Conservation (phyloP, 1,139 yeast species). For the Yamadazyma taylorii region DNA sequence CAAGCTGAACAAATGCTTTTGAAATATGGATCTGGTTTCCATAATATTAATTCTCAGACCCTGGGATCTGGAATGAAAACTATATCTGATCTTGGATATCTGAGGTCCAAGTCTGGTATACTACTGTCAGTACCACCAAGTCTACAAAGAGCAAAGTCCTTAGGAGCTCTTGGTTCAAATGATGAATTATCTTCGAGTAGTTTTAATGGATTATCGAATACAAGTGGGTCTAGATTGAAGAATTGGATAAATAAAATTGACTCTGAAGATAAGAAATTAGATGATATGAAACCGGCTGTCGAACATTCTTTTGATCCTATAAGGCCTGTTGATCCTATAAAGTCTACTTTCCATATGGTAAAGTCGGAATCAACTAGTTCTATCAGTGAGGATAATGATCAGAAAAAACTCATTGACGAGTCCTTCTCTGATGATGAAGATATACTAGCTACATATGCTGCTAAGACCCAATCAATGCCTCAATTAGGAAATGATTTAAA, state of each 20-base stretch:
- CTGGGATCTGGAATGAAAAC: constrained; percentile 24
- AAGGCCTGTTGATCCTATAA: no score
- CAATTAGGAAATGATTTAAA: neutral
- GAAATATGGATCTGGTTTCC: constrained; percentile 38
- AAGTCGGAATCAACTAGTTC: no score
- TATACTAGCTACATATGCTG: constrained; percentile 17
- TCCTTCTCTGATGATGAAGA: constrained; percentile 39
- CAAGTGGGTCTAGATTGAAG: constrained; percentile 4
- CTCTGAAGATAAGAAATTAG: constrained; percentile 2
- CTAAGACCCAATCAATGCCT: constrained; percentile 4
- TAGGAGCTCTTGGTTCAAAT: constrained; percentile 19
- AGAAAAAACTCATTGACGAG: constrained; percentile 9
- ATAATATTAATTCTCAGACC: constrained; percentile 25
- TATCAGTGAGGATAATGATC: neutral
- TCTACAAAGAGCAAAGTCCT: constrained; percentile 31
- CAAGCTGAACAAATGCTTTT: constrained; percentile 37
- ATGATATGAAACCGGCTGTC: neutral
- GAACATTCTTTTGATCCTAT: no score
- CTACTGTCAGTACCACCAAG: constrained; percentile 18
- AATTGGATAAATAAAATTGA: constrained; percentile 8
- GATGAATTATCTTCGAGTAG: neutral
- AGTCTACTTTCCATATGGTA: no score
- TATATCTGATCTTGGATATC: constrained; percentile 24
- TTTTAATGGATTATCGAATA: neutral
- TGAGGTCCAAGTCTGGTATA: neutral